Evolutionary conservation across 805 yeast species (phyloP), one percentile per base, ranked within the genome.

Genomic region (Metschnikowia peoriensis): DNA sequence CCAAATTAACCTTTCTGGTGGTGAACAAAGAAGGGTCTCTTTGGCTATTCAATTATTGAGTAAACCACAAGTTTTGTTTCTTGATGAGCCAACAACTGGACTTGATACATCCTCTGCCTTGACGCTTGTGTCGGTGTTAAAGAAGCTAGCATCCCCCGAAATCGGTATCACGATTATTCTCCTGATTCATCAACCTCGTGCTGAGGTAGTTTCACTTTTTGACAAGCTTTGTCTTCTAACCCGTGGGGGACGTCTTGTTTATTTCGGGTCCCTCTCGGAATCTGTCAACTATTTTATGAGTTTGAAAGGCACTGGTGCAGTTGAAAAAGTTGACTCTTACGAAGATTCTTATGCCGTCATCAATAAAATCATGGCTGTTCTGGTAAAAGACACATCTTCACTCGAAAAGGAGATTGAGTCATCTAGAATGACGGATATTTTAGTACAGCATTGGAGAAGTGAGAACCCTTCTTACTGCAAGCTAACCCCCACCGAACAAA

Each of bases 11-110:
- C 69, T 89, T 6, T 86, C 93, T 4, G 97, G 97, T 14, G 96
- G 97, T 34, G 96, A 89, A 63, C 86, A 84, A 61, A 67, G 96
- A 61, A 69, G 96, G 53, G 76, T 88, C 4, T 85, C 92, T 43
- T 79, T 89, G 38, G 96, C 89, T 0, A 80, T 89, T 15, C 96
- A 89, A 65, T 70, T 89, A 63, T 73, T 89, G 45, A 80, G 88
- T 6, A 86, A 84, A 57, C 96, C 96, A 0, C 82, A 91, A 0
- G 71, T 89, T 1, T 67, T 90, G 54, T 89, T 89, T 61, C 68
- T 89, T 41, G 97, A 89, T 66, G 96, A 89, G 61, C 96, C 96
- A 6, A 89, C 96, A 0, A 89, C 96, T 0, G 96, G 96, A 0
- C 69, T 89, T 35, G 96, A 89, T 66, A 84, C 96, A 6, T 83